Conservation (phyloP, 331 rosid genomes). For the Acacia concinna region DNA sequence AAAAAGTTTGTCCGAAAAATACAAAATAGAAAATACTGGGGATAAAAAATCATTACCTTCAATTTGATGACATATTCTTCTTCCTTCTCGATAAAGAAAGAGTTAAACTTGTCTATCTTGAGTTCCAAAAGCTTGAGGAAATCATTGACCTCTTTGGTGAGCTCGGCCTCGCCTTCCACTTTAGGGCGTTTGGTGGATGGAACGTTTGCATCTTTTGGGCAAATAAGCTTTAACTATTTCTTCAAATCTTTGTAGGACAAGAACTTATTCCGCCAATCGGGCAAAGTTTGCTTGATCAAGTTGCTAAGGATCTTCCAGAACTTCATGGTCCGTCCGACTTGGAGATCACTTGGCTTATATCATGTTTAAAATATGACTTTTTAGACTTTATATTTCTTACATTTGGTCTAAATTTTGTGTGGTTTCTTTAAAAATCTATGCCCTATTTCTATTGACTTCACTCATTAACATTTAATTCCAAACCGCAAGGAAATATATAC, state of each 20-base stretch:
- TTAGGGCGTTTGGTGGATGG: conserved; percentile 43
- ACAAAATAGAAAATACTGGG: not conserved
- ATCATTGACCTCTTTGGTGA: conserved; percentile 48
- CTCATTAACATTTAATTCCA: too few species aligned
- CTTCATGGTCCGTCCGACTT: conserved; percentile 46
- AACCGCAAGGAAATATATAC: too few species aligned
- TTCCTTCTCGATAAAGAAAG: conserved; percentile 64
- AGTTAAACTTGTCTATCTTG: conserved; percentile 77
- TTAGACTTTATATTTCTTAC: too few species aligned
- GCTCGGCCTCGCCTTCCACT: conserved; percentile 29
- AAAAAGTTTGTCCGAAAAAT: not conserved
- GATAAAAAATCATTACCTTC: conserved; percentile 49
- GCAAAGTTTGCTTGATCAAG: conserved; percentile 69
- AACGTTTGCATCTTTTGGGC: conserved; percentile 42
- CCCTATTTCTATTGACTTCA: too few species aligned
- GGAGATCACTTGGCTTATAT: too few species aligned
- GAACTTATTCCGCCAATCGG: conserved; percentile 81
- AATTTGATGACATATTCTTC: conserved; percentile 68
- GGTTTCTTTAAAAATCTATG: too few species aligned
- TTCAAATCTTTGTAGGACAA: conserved; percentile 73
- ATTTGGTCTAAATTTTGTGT: too few species aligned
- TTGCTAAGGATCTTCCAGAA: conserved; percentile 72
- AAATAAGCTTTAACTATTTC: conserved; percentile 65
- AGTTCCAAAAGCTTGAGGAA: conserved; percentile 59
- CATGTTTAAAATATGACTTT: too few species aligned